phyloP scores from a whole-genome alignment of 176 grass and related monocot species.

The Musa troglodytarum region DNA sequence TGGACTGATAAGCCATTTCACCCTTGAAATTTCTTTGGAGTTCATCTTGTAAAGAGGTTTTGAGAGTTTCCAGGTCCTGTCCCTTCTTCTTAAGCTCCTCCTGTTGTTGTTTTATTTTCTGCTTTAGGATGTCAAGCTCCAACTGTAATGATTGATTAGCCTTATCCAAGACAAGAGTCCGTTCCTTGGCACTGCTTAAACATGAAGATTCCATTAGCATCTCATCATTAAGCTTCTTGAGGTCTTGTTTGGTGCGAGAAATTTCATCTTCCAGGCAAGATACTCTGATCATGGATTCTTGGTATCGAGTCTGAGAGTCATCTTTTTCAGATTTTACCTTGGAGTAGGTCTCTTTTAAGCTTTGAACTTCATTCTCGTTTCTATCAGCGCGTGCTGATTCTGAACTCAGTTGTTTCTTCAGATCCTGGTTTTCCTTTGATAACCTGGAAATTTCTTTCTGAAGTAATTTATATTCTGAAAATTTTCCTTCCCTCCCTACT shows the following conservation, averaged over 20 bases:
- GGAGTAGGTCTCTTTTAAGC: conserved; percentile 50
- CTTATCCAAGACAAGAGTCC: conserved; percentile 47
- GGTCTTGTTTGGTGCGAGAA: conserved; percentile 64
- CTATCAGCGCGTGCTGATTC: conserved; percentile 43
- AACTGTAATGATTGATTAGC: conserved; percentile 49
- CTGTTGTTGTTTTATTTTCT: conserved; percentile 19
- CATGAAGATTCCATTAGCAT: conserved; percentile 49
- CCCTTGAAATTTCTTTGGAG: conserved; percentile 63
- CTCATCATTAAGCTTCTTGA: conserved; percentile 67
- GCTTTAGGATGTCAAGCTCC: conserved; percentile 61
- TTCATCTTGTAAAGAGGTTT: conserved; percentile 61
- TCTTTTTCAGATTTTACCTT: conserved; percentile 57
- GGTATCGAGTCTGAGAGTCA: conserved; percentile 46
- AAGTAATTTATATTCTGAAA: conserved; percentile 49
- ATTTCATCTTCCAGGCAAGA: conserved; percentile 57
- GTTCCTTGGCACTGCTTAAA: conserved; percentile 49
- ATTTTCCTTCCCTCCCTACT: neutral
- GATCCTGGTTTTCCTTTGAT: conserved; percentile 76
- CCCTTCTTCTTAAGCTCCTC: conserved; percentile 45
- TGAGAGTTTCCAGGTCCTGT: conserved; percentile 63
- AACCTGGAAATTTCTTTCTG: conserved; percentile 83
- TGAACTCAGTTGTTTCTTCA: conserved; percentile 56
- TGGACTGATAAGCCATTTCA: conserved; percentile 50
- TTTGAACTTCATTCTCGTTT: conserved; percentile 46
- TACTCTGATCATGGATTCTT: conserved; percentile 54